A percentile compares a stretch with the other conserved stretches of the same genome.
Evolutionary conservation across 345 rosid genomes (phyloP).

Genomic region (Adansonia digitata): DNA sequence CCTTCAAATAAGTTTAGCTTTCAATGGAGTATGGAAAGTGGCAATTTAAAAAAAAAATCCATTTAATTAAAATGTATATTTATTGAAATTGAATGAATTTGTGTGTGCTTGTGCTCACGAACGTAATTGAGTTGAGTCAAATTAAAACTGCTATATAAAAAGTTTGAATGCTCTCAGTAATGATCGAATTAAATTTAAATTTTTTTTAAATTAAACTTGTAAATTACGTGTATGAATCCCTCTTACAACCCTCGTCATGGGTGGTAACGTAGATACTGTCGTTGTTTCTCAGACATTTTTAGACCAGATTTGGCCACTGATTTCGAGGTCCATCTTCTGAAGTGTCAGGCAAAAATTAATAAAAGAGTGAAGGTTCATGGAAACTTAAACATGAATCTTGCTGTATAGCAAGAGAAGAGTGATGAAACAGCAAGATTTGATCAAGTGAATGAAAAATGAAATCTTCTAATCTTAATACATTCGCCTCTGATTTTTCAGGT

Average conservation of each 20-base stretch:
- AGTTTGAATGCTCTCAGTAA: too few relatives aligned
- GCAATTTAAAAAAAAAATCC: background rate
- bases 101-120: too few relatives aligned
- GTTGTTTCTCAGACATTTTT: background rate
- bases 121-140: too few relatives aligned
- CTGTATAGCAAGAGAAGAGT: background rate
- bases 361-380: background rate
- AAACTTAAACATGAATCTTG: background rate
- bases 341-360: background rate
- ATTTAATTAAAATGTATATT: background rate
- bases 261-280: background rate
- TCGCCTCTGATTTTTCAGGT: background rate
- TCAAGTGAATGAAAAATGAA: background rate
- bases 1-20: background rate
- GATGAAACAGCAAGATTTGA: background rate
- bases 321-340: background rate
- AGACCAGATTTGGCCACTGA: background rate
- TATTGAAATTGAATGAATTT: background rate
- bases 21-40: too few relatives aligned
- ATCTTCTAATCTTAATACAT: background rate
- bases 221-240: too few relatives aligned
- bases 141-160: too few relatives aligned
- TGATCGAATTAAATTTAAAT: too few relatives aligned
- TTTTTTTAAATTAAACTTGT: too few relatives aligned
- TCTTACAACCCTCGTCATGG: too few relatives aligned